Percentiles rank a stretch among this genome's conserved stretches.
These are phyloP conservation scores for Helicocarpus griseus DNA, from an alignment of 2,329 filamentous ascomycete genomes.

Conservation along the genomic window DNA sequence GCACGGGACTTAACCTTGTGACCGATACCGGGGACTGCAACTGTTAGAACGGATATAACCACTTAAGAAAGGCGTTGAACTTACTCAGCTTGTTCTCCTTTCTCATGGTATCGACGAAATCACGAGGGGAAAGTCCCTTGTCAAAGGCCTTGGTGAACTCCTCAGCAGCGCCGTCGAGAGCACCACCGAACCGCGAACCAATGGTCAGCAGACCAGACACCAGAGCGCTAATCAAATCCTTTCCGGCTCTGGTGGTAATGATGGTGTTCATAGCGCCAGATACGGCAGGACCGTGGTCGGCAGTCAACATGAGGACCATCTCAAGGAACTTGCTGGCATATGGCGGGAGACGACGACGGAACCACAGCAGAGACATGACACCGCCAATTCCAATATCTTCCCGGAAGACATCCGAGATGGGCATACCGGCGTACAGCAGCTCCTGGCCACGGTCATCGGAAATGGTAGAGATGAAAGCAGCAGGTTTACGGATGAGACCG, in stretches of 20 bases:
- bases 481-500: conserved; percentile 97
- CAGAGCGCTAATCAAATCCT: conserved; percentile 92
- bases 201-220: conserved; percentile 97
- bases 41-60: conserved; percentile 23
- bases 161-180: conserved; percentile 91
- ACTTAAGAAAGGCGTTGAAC: conserved; percentile 20
- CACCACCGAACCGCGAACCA: conserved; percentile 96
- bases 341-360: conserved; percentile 90
- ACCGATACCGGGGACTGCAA: conserved; percentile 79
- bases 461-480: conserved; percentile 99
- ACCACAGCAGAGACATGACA: conserved; percentile 99
- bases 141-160: conserved; percentile 98
- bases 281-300: conserved; percentile 96
- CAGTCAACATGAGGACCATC: conserved; percentile 99
- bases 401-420: conserved; percentile 98
- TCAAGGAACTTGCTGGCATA: conserved; percentile 99
- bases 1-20: conserved; percentile 99
- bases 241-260: conserved; percentile 97
- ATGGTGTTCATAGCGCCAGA: conserved; percentile 99
- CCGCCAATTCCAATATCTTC: conserved; percentile 98
- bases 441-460: conserved; percentile 99
- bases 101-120: conserved; percentile 97
- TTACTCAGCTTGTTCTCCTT: conserved; percentile 98
- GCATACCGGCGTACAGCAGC: conserved; percentile 97
- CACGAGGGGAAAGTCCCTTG: conserved; percentile 94